phyloP scores from a whole-genome alignment of 768 basidiomycete genomes.

The Tulasnella sp. region DNA sequence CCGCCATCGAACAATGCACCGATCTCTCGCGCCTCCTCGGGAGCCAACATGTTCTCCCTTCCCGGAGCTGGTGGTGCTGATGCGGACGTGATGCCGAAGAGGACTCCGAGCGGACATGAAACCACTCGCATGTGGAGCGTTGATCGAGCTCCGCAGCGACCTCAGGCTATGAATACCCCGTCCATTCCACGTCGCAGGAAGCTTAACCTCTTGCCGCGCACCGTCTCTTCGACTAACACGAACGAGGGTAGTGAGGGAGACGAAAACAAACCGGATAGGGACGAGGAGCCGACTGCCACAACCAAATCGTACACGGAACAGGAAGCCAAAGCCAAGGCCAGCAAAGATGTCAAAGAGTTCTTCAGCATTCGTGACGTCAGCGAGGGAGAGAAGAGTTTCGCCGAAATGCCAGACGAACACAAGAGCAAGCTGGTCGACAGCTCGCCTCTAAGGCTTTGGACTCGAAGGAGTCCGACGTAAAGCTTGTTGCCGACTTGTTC shows the following conservation, averaged over 20 bases:
- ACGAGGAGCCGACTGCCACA: constrained; percentile 36
- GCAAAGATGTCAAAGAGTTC: constrained; percentile 81
- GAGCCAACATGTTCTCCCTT: constrained; percentile 83
- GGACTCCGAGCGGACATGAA: constrained; percentile 49
- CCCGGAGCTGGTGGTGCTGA: constrained; percentile 55
- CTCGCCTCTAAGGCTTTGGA: constrained; percentile 71
- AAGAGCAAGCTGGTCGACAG: constrained; percentile 65
- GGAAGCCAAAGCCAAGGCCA: constrained; percentile 69
- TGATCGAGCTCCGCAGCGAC: constrained; percentile 46
- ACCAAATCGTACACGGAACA: constrained; percentile 41
- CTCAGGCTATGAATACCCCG: no score
- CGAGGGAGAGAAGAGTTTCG: constrained; percentile 86
- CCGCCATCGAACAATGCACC: constrained; percentile 34
- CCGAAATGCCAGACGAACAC: constrained; percentile 59
- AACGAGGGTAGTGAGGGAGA: constrained; percentile 48
- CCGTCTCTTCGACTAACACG: constrained; percentile 49
- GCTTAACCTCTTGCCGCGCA: constrained; percentile 72
- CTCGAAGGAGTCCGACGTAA: constrained; percentile 74
- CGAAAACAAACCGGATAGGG: constrained; percentile 41
- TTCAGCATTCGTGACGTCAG: constrained; percentile 77
- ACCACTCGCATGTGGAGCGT: constrained; percentile 51
- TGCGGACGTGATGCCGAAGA: constrained; percentile 33
- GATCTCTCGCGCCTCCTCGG: constrained; percentile 71
- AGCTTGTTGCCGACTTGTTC: constrained; percentile 74
- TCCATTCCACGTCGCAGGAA: constrained; percentile 59